Conservation (phyloP, 1,284 basidiomycete genomes). For the Crocinoboletus sp. region DNA sequence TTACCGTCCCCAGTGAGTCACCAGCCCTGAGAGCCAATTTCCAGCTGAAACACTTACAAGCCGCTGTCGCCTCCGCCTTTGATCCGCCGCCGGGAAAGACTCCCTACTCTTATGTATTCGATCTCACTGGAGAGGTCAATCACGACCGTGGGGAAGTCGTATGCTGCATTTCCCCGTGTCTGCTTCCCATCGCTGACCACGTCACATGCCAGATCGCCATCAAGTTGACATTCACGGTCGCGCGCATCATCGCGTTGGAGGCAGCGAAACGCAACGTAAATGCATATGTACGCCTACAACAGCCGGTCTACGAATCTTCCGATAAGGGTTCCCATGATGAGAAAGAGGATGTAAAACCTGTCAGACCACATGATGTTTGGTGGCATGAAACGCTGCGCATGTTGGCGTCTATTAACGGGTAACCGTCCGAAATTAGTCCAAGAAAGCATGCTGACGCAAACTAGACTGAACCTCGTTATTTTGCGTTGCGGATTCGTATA, state of each 20-base stretch:
- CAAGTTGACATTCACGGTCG: slow-evolving; percentile 69
- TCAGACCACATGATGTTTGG: slow-evolving; percentile 74
- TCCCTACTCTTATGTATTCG: slow-evolving; percentile 73
- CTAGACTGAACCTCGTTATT: slow-evolving; percentile 77
- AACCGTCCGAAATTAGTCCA: slow-evolving; percentile 12
- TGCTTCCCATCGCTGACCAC: slow-evolving; percentile 4
- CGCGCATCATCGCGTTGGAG: slow-evolving; percentile 65
- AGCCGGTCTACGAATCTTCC: slow-evolving; percentile 78
- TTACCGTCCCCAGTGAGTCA: slow-evolving; percentile 62
- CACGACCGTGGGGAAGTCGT: slow-evolving; percentile 78
- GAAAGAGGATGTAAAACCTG: slow-evolving; percentile 72
- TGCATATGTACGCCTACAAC: slow-evolving; percentile 77
- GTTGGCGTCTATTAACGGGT: slow-evolving; percentile 71
- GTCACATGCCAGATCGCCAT: slow-evolving; percentile 60
- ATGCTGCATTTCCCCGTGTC: slow-evolving; percentile 20
- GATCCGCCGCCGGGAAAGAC: slow-evolving; percentile 62
- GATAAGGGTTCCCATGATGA: slow-evolving; percentile 65
- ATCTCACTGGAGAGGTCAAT: slow-evolving; percentile 77
- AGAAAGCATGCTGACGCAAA: slow-evolving; percentile 7
- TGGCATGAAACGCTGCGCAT: slow-evolving; percentile 86
- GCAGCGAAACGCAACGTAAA: slow-evolving; percentile 61
- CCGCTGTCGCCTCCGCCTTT: slow-evolving; percentile 59
- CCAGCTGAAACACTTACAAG: slow-evolving; percentile 35
- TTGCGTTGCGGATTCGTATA: slow-evolving; percentile 69
- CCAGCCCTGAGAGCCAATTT: slow-evolving; percentile 1